These are phyloP conservation scores for Cladophialophora carrionii DNA, from an alignment of 2,329 filamentous ascomycete genomes.

Conservation along the genomic window DNA sequence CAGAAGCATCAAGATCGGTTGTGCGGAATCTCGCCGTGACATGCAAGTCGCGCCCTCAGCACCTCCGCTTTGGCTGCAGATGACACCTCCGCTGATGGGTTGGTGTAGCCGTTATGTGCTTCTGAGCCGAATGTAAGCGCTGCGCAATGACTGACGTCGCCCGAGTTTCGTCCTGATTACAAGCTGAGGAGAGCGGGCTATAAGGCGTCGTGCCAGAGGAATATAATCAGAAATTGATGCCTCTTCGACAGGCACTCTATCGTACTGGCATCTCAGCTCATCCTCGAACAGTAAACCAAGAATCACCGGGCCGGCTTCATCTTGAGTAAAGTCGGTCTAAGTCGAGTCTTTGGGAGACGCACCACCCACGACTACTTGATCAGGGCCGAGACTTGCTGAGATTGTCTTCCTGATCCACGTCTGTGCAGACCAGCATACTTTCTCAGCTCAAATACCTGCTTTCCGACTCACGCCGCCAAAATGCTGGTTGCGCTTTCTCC, in stretches of 20 bases:
- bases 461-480: neutral
- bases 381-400: neutral
- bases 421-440: neutral
- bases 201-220: neutral
- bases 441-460: neutral
- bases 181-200: neutral
- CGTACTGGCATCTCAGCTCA: conserved; percentile 1
- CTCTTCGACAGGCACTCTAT: neutral
- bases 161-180: conserved; percentile 21
- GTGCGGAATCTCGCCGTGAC: conserved; percentile 6
- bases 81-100: conserved; percentile 4
- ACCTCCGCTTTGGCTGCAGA: neutral
- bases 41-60: neutral
- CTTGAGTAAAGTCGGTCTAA: neutral
- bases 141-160: neutral
- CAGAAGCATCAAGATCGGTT: neutral
- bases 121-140: conserved; percentile 22
- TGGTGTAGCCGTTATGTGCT: neutral
- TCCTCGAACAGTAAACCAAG: neutral
- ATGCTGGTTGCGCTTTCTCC: conserved; percentile 32
- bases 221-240: conserved; percentile 11
- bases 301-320: neutral
- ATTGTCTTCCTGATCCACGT: neutral
- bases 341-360: neutral
- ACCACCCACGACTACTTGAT: neutral